These are phyloP conservation scores for Setaria viridis DNA, from an alignment of 202 grass and related monocot genomes.

Conservation along the genomic window DNA sequence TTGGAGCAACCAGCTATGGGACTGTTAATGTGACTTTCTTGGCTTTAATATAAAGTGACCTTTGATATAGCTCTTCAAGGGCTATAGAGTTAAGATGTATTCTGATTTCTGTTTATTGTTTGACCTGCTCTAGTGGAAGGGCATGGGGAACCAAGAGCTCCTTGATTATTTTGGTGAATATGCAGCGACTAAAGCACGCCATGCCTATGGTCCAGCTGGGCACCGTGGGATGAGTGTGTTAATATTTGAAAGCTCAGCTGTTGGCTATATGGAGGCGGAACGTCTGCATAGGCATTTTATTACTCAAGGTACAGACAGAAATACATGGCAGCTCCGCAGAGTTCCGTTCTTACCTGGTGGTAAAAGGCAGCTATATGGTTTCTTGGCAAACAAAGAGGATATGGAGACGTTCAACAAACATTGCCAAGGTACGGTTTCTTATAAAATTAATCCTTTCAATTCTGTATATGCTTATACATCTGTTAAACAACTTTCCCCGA, in stretches of 20 bases:
- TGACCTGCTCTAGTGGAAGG: constrained; percentile 61
- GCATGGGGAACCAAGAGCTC: constrained; percentile 97
- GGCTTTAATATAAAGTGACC: constrained; percentile 12
- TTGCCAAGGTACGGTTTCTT: constrained; percentile 71
- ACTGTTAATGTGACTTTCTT: neutral
- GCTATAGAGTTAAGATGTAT: constrained; percentile 6
- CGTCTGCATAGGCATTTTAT: constrained; percentile 85
- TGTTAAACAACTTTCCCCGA: constrained; percentile 28
- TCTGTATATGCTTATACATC: constrained; percentile 1
- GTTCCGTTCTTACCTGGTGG: constrained; percentile 71
- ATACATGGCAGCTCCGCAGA: constrained; percentile 62
- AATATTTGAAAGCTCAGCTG: constrained; percentile 81
- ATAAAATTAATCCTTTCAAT: neutral
- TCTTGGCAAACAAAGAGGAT: constrained; percentile 81
- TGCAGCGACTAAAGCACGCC: constrained; percentile 75
- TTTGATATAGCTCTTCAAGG: constrained; percentile 25
- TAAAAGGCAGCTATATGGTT: constrained; percentile 84
- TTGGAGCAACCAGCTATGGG: constrained; percentile 6
- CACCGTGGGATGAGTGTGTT: constrained; percentile 92
- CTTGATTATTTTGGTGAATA: constrained; percentile 84
- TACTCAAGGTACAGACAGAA: constrained; percentile 70
- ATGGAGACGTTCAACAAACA: constrained; percentile 84
- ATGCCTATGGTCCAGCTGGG: constrained; percentile 88
- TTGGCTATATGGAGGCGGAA: constrained; percentile 91
- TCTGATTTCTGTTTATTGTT: constrained; percentile 40